Evolutionary conservation across 1,284 basidiomycete species (phyloP), one percentile per base, ranked within the genome.

Genomic region (Coriolopsis trogii): DNA sequence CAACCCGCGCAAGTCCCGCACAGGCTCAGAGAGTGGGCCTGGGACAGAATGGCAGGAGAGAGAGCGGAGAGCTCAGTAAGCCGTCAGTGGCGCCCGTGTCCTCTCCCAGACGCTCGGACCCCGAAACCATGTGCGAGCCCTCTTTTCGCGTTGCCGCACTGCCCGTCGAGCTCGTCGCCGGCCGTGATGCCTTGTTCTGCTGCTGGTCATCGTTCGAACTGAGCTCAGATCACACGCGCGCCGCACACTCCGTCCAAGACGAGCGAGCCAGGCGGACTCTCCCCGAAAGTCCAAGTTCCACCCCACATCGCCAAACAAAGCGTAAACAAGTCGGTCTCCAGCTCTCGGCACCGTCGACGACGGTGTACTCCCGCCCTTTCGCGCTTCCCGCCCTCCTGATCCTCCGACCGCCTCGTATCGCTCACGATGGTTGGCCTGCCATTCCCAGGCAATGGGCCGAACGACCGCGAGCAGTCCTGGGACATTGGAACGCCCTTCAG

Each of bases 361-460:
- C 65, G 60, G 62, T 61, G 58, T 51, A 55, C 56, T 53, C 53
- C 46, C 50, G 42, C 24, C 37, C 46, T 46, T 54, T 28, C 56
- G 46, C 43, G 49, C 24, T 37, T 16, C 38, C 51, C 41, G 30
- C 45, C 36, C 24, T 39, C 42, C 47, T 36, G 50, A 12, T 44
- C 55, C 47, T 33, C 53, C 49, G 30, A 58, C 39, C 28, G 31
- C 10, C 31, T 40, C 18, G 34, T 37, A 31, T 36, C 43, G 49
- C 40, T 47, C 45, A 59, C 29, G 28, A 87, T 87, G 84, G 78
- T 78, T 61, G 81, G 82, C 58, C 73, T 84, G 51, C 77, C 80
- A 2, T 85, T 84, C 59, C 81, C 84, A 37, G 60, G 73, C 45
- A 75, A 73, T 64, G 71, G 74, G 48, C 59, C 71, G 46, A 71